Evolutionary conservation across 306 rosid species (phyloP).

Genomic region (Alnus rubra): DNA sequence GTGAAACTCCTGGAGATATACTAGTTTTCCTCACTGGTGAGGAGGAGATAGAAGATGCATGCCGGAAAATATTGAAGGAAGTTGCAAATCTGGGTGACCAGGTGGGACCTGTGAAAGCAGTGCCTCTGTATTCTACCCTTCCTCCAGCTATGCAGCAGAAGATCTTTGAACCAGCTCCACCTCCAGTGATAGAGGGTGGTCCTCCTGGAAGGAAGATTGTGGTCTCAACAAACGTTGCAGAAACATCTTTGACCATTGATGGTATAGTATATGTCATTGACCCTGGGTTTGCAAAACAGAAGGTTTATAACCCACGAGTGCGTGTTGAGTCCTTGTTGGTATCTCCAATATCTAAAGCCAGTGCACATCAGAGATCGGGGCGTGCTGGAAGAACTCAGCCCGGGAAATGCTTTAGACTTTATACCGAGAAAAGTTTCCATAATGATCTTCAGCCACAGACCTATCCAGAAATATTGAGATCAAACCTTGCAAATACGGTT

Average conservation of each 20-base stretch:
- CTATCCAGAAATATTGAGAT: slow-evolving; percentile 88
- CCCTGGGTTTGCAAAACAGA: slow-evolving; percentile 92
- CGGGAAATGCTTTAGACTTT: slow-evolving; percentile 92
- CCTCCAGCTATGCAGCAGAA: slow-evolving; percentile 97
- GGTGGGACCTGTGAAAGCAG: slow-evolving; percentile 92
- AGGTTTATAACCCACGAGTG: slow-evolving; percentile 87
- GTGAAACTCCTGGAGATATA: slow-evolving; percentile 85
- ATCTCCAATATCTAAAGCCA: slow-evolving; percentile 91
- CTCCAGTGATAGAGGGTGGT: slow-evolving; percentile 75
- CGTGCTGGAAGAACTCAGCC: slow-evolving; percentile 99
- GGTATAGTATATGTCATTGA: slow-evolving; percentile 97
- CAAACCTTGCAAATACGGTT: slow-evolving; percentile 95
- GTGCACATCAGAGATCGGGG: slow-evolving; percentile 97
- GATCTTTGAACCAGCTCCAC: slow-evolving; percentile 90
- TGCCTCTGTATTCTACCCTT: slow-evolving; percentile 91
- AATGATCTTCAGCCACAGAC: slow-evolving; percentile 95
- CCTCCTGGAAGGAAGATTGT: slow-evolving; percentile 96
- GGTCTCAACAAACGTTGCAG: slow-evolving; percentile 90
- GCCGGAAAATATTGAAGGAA: slow-evolving; percentile 85
- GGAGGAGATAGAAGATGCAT: slow-evolving; percentile 97
- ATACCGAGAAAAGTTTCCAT: slow-evolving; percentile 85
- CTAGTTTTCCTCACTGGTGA: slow-evolving; percentile 95
- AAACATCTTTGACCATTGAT: slow-evolving; percentile 93
- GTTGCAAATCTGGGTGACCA: slow-evolving; percentile 77
- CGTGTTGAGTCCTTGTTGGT: slow-evolving; percentile 92